Conservation (phyloP, 2,329 filamentous ascomycete genomes). For the Trichoderma harzianum region DNA sequence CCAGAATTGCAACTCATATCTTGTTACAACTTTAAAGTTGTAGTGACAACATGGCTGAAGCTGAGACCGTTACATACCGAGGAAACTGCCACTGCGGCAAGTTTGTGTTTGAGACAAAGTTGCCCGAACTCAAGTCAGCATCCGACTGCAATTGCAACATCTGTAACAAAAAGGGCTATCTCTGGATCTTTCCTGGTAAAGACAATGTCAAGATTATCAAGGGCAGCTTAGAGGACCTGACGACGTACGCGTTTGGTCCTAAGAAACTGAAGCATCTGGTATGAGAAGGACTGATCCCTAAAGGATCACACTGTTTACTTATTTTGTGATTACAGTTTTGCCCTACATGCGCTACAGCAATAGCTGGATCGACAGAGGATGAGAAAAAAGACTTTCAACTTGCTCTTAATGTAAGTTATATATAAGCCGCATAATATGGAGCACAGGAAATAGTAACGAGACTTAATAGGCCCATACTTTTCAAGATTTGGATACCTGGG, state of each 20-base stretch:
- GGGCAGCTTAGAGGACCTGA: conserved; percentile 40
- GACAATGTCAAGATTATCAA: conserved; percentile 44
- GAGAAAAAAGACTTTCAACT: not conserved
- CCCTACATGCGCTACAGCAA: conserved; percentile 44
- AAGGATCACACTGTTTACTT: not conserved
- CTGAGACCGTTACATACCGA: conserved; percentile 42
- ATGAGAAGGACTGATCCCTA: not conserved
- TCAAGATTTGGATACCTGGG: conserved; percentile 43
- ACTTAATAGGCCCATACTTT: conserved; percentile 39
- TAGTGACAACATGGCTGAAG: conserved; percentile 7
- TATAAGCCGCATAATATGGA: no score
- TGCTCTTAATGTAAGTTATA: conserved; percentile 19
- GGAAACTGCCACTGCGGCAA: conserved; percentile 58
- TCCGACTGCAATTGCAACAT: conserved; percentile 66
- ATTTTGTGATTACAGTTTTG: conserved; percentile 44
- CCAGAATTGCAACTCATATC: not conserved
- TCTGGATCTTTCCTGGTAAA: conserved; percentile 35
- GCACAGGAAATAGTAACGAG: not conserved
- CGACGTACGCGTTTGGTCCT: conserved; percentile 43
- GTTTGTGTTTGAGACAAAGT: conserved; percentile 48
- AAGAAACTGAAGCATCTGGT: conserved; percentile 43
- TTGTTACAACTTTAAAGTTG: not conserved
- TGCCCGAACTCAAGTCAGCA: conserved; percentile 57
- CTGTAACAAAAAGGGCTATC: conserved; percentile 50
- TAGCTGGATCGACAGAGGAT: conserved; percentile 32